These are phyloP conservation scores for Lichtheimia ornata DNA, from an alignment of 371 early-diverging fungal genomes.

Conservation along the genomic window DNA sequence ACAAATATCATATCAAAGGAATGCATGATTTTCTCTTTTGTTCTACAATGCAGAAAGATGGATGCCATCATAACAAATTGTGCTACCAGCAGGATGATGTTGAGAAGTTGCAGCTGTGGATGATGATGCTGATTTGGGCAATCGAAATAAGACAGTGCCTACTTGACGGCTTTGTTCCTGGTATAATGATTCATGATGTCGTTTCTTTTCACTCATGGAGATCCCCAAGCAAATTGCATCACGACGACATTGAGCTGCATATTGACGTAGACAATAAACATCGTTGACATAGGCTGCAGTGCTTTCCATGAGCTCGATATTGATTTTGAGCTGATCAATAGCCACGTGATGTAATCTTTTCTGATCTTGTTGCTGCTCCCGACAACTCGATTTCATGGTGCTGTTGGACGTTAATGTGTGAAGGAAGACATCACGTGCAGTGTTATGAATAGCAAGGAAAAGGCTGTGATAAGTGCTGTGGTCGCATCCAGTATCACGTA, in stretches of 20 bases:
- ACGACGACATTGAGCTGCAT: constrained; percentile 31
- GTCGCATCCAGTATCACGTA: constrained; percentile 34
- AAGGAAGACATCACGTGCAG: constrained; percentile 25
- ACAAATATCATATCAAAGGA: no score
- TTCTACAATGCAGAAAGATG: no score
- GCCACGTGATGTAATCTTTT: constrained; percentile 14
- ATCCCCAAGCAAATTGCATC: constrained; percentile 20
- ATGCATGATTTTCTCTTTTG: no score
- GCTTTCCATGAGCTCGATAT: constrained; percentile 27
- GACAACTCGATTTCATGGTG: constrained; percentile 11
- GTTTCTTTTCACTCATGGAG: background rate
- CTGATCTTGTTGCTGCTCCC: background rate
- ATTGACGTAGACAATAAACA: constrained; percentile 36
- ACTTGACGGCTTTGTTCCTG: no score
- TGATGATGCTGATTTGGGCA: no score
- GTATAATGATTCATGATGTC: background rate
- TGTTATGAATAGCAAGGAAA: constrained; percentile 47
- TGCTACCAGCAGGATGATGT: no score
- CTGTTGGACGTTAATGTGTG: background rate
- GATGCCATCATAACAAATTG: no score
- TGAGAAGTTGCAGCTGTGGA: no score
- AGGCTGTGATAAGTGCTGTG: constrained; percentile 51
- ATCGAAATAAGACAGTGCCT: no score
- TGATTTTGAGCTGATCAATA: constrained; percentile 30
- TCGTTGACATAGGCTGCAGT: constrained; percentile 42